Evolutionary conservation across 306 rosid species (phyloP), one percentile per base, ranked within the genome.

Genomic region (Sechiopsis laciniata): DNA sequence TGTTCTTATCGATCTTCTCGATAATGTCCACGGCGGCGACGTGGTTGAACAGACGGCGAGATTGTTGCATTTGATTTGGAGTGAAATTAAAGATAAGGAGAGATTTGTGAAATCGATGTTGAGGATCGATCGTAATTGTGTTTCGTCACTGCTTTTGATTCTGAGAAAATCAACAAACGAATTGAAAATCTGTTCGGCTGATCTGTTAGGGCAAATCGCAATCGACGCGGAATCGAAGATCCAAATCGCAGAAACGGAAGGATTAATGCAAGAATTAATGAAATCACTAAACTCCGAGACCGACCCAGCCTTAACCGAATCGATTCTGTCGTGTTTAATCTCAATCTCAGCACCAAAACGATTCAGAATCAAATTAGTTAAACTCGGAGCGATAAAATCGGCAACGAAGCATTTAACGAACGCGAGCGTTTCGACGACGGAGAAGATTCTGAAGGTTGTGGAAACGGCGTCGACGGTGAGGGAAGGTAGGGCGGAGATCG

Each of bases 391-490:
- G 0, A 86, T 93, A 42, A 84, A 74, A 64, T 46, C 9, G 24
- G 37, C 84, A 17, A 77, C 89, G 22, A 86, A 79, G 17, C 75
- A 85, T 24, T 79, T 93, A 0, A 74, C 81, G 13, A 82, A 82
- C n/a, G 24, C 84, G 24, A 78, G 83, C 61, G 79, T 77, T 10
- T 74, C 82, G n/a, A 67, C 74, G 22, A 77, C 83, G 19, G 96
- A 94, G 78, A 91, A 83, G 65, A 85, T 76, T 51, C 66, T 94
- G 82, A 89, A 86, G 64, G 78, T 89, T 11, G 81, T 94, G 0
- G 99, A 94, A 79, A 83, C 81, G 75, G 76, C 83, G 65, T 91
- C 99, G 37, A 85, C 96, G n/a, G 88, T 74, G 45, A 86, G 83
- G 71, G 97, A 91, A 79, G 99, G 99, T 19, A 56, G 95, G 61